Evolutionary conservation across 768 basidiomycete species (phyloP).

Genomic region (Erythrobasidium yunnanense): DNA sequence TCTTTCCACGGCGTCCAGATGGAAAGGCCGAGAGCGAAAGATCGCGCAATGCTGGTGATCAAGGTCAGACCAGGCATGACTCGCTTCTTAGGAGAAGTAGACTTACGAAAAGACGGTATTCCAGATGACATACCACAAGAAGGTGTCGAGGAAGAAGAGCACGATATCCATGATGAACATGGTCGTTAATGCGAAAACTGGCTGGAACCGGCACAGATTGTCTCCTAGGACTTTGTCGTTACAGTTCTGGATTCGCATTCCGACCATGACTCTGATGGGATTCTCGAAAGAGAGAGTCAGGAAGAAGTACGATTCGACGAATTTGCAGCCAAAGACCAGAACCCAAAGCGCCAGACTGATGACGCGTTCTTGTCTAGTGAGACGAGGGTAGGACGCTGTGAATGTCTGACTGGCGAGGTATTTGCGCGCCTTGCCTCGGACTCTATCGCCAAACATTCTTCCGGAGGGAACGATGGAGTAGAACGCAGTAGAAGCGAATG

Average conservation of each 20-base stretch:
- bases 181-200: constrained; percentile 85
- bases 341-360: constrained; percentile 76
- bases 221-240: constrained; percentile 73
- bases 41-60: constrained; percentile 63
- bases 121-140: constrained; percentile 99
- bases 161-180: constrained; percentile 92
- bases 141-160: constrained; percentile 97
- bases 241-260: constrained; percentile 90
- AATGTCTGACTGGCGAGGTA: constrained; percentile 98
- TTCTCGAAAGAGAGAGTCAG: constrained; percentile 86
- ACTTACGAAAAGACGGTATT: constrained; percentile 64
- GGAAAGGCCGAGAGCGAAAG: constrained; percentile 79
- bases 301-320: constrained; percentile 96
- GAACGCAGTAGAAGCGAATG: constrained; percentile 69
- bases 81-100: not conserved
- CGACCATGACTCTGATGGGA: constrained; percentile 87
- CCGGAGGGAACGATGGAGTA: constrained; percentile 91
- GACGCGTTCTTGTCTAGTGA: constrained; percentile 56
- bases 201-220: constrained; percentile 77
- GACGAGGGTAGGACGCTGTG: constrained; percentile 79
- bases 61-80: constrained; percentile 3
- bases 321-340: constrained; percentile 91
- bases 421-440: constrained; percentile 86
- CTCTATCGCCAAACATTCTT: constrained; percentile 96
- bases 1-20: constrained; percentile 99